Conservation (phyloP, 176 grass and related monocot species). For the Lolium rigidum region DNA sequence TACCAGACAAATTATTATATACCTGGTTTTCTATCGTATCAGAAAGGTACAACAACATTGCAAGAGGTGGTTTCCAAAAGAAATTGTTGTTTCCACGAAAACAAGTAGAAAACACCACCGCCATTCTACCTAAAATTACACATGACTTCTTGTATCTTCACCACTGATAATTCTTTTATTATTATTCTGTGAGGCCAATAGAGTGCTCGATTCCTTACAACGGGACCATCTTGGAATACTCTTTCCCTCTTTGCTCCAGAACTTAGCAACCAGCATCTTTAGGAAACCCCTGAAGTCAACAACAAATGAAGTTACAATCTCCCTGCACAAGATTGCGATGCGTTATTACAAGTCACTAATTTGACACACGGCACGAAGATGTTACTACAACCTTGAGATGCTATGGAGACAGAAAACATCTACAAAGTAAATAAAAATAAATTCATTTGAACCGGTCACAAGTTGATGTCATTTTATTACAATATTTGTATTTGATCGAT, state of each 20-base stretch:
- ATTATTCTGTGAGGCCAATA: slow-evolving; percentile 62
- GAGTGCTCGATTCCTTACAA: slow-evolving; percentile 74
- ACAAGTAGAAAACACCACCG: not conserved
- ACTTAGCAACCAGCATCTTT: slow-evolving; percentile 76
- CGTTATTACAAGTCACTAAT: slow-evolving; percentile 24
- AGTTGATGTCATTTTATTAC: slow-evolving; percentile 2
- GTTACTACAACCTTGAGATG: slow-evolving; percentile 23
- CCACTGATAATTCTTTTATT: slow-evolving; percentile 59
- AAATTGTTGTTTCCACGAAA: slow-evolving; percentile 7
- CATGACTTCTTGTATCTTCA: slow-evolving; percentile 53
- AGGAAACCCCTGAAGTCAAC: slow-evolving; percentile 93
- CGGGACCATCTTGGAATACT: slow-evolving; percentile 65
- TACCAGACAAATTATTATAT: slow-evolving; percentile 53
- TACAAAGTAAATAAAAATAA: not conserved
- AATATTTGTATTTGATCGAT: not conserved
- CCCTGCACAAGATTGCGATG: slow-evolving; percentile 67
- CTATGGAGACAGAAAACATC: slow-evolving; percentile 19
- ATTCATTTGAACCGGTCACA: not conserved
- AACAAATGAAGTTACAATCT: slow-evolving; percentile 87
- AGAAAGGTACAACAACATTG: slow-evolving; percentile 31
- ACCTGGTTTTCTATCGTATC: slow-evolving; percentile 31
- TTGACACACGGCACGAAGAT: slow-evolving; percentile 7
- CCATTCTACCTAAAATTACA: slow-evolving; percentile 40
- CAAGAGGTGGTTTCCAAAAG: not conserved
- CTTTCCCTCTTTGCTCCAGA: slow-evolving; percentile 67